Conservation (phyloP, 2,329 filamentous ascomycete species). For the Zasmidium cellare region DNA sequence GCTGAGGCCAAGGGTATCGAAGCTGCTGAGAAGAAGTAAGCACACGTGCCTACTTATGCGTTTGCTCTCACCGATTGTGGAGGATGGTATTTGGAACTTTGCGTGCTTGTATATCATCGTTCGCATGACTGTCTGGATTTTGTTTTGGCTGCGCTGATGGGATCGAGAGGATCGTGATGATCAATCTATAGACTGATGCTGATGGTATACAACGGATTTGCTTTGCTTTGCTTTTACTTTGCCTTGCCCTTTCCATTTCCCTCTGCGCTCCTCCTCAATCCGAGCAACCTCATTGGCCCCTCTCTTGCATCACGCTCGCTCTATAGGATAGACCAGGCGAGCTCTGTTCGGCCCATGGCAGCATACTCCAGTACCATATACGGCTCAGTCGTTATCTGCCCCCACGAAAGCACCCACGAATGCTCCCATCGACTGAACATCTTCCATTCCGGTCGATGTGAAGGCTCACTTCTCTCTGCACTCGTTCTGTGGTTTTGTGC, state of each 20-base stretch:
- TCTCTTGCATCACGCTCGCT: too few species aligned
- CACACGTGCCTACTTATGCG: too few species aligned
- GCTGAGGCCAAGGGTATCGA: slow-evolving; percentile 6
- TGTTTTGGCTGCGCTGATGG: not conserved
- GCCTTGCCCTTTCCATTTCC: not conserved
- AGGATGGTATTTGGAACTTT: not conserved
- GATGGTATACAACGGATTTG: not conserved
- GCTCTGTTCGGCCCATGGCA: too few species aligned
- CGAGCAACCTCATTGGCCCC: too few species aligned
- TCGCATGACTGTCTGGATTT: not conserved
- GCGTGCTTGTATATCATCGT: not conserved
- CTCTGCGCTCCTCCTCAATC: not conserved
- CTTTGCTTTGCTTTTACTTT: too few species aligned
- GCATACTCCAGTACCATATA: too few species aligned
- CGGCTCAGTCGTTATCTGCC: too few species aligned
- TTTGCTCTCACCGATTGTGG: too few species aligned
- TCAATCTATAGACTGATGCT: not conserved
- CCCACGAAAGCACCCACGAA: too few species aligned
- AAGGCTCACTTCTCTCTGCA: not conserved
- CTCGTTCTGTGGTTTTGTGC: not conserved
- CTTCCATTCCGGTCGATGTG: not conserved
- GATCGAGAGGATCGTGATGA: not conserved
- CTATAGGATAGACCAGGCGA: too few species aligned
- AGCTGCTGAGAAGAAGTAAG: not conserved
- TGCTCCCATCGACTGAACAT: too few species aligned